Evolutionary conservation across 2,329 filamentous ascomycete species (phyloP).

Genomic region (Nemania abortiva): DNA sequence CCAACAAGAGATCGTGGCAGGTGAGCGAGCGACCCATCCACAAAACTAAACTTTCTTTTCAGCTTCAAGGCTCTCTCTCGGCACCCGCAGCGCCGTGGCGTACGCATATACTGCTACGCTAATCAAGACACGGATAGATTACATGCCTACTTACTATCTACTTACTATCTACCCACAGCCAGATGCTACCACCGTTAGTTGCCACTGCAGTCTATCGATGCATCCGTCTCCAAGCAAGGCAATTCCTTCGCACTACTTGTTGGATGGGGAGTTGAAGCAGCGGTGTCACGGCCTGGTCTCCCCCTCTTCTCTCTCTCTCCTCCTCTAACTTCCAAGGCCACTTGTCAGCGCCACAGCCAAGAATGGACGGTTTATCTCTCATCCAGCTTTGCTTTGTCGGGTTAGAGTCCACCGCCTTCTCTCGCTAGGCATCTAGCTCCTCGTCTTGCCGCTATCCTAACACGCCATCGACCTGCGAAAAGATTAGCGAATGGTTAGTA

Average conservation of each 20-base stretch:
- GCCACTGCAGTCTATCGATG: not conserved
- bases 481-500: slow-evolving; percentile 32
- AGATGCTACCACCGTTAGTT: not conserved
- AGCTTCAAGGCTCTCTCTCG: slow-evolving; percentile 26
- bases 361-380: slow-evolving; percentile 14
- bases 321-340: not conserved
- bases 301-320: not conserved
- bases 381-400: slow-evolving; percentile 1
- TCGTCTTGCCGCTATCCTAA: not conserved
- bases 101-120: too few relatives aligned
- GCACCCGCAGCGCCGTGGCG: slow-evolving; percentile 24
- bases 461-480: slow-evolving; percentile 20
- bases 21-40: not conserved
- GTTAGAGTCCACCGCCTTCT: slow-evolving; percentile 21
- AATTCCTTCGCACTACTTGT: not conserved
- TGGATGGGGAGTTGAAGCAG: too few relatives aligned
- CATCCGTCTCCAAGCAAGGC: not conserved
- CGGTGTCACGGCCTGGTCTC: not conserved
- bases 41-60: slow-evolving; percentile 25
- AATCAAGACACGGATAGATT: too few relatives aligned
- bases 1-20: slow-evolving; percentile 9
- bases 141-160: too few relatives aligned
- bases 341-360: slow-evolving; percentile 22
- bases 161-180: not conserved
- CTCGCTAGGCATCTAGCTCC: not conserved